Percentiles rank a stretch among this genome's conserved stretches.
Evolutionary conservation across 1,284 basidiomycete species (phyloP).

Genomic region (Tetrapyrgos nigripes): DNA sequence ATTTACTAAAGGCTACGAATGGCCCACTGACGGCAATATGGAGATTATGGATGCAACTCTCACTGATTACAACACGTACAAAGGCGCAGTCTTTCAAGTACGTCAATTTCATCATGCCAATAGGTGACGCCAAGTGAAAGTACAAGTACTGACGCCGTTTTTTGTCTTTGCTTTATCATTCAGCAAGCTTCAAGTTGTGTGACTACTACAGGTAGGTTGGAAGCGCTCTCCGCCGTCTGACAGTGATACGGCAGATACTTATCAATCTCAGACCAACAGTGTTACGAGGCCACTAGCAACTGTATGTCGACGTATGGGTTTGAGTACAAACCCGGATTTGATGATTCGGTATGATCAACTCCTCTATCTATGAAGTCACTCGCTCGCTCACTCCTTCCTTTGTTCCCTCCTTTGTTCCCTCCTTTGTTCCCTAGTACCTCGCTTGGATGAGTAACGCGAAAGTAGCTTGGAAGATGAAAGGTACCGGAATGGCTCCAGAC

Average conservation of each 20-base stretch:
- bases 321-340: slow-evolving; percentile 57
- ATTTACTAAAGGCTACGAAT: slow-evolving; percentile 62
- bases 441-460: slow-evolving; percentile 76
- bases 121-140: too few relatives aligned
- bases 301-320: slow-evolving; percentile 60
- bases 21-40: slow-evolving; percentile 53
- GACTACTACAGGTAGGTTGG: slow-evolving; percentile 50
- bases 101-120: too few relatives aligned
- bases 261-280: slow-evolving; percentile 46
- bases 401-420: background rate
- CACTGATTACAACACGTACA: too few relatives aligned
- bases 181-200: slow-evolving; percentile 73
- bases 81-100: too few relatives aligned
- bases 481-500: slow-evolving; percentile 77
- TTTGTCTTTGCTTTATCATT: slow-evolving; percentile 62
- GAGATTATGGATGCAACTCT: slow-evolving; percentile 54
- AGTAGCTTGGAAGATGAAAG: slow-evolving; percentile 79
- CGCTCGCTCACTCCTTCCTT: too few relatives aligned
- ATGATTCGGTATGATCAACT: slow-evolving; percentile 40
- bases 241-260: slow-evolving; percentile 4
- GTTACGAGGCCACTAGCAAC: slow-evolving; percentile 53
- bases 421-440: slow-evolving; percentile 62
- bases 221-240: slow-evolving; percentile 16
- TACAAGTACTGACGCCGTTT: slow-evolving; percentile 58
- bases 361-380: too few relatives aligned